Conservation (phyloP, 129 eudicot genomes). For the Flaveria trinervia region DNA sequence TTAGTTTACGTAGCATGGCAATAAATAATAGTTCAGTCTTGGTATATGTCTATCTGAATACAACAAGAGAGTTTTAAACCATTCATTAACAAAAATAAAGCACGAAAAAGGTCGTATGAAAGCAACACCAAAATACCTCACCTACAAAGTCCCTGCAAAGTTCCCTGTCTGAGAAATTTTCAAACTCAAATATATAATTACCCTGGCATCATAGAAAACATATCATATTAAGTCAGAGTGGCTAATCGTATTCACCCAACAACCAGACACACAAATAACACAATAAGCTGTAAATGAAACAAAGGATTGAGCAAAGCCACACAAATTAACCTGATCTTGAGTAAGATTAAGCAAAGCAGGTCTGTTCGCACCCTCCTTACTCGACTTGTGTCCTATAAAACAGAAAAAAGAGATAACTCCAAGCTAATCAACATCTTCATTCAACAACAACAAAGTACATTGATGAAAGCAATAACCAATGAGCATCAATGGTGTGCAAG, state of each 20-base stretch:
- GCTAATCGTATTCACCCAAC: not conserved
- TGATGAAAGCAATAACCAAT: not conserved
- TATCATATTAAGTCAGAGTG: not conserved
- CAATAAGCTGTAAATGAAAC: not conserved
- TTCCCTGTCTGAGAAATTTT: slow-evolving; percentile 79
- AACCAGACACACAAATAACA: not conserved
- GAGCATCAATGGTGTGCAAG: not conserved
- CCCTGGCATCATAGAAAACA: slow-evolving; percentile 45
- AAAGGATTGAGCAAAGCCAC: not conserved
- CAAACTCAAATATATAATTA: slow-evolving; percentile 75
- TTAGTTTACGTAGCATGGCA: slow-evolving; percentile 17
- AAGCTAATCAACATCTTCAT: slow-evolving; percentile 17
- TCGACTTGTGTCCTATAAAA: slow-evolving; percentile 66
- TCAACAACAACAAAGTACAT: not conserved
- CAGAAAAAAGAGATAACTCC: slow-evolving; percentile 17
- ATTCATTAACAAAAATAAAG: not conserved
- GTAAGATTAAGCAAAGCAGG: slow-evolving; percentile 78
- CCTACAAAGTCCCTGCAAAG: slow-evolving; percentile 83
- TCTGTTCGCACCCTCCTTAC: slow-evolving; percentile 62
- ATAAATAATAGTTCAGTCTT: not conserved
- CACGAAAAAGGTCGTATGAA: not conserved
- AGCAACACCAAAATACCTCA: slow-evolving; percentile 35
- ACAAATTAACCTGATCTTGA: slow-evolving; percentile 54
- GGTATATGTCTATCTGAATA: not conserved
- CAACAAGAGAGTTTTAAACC: not conserved